Evolutionary conservation across 208 protist species (phyloP).

Genomic region (Trypanosoma avium): DNA sequence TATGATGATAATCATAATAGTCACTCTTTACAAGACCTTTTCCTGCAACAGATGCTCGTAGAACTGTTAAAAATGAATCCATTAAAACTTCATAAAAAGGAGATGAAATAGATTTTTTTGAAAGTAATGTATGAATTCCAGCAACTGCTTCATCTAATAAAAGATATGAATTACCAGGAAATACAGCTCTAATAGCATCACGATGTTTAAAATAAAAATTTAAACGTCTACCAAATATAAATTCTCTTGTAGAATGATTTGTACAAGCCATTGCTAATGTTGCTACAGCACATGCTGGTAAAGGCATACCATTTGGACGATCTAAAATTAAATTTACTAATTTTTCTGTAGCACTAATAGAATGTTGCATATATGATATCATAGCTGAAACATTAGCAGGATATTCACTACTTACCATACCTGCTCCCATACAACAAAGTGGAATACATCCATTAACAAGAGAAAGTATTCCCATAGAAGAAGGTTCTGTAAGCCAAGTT

Average conservation of each 20-base stretch:
- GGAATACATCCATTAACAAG: constrained; percentile 71
- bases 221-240: constrained; percentile 70
- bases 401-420: constrained; percentile 83
- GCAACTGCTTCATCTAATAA: constrained; percentile 43
- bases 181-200: constrained; percentile 64
- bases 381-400: constrained; percentile 52
- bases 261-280: constrained; percentile 64
- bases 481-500: constrained; percentile 35
- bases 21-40: constrained; percentile 69
- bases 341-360: constrained; percentile 43
- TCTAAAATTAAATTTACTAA: constrained; percentile 34
- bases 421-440: constrained; percentile 80
- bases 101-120: constrained; percentile 24
- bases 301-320: constrained; percentile 31
- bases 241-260: constrained; percentile 67
- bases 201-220: constrained; percentile 76
- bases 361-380: constrained; percentile 77
- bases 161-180: constrained; percentile 29
- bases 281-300: constrained; percentile 46
- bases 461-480: constrained; percentile 45
- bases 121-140: constrained; percentile 63
- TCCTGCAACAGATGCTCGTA: constrained; percentile 68
- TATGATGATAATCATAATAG: constrained; percentile 50
- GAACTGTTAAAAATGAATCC: constrained; percentile 77
- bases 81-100: constrained; percentile 87